Evolutionary conservation across 495 filamentous ascomycete species (phyloP).

Genomic region (Viridothelium virens): DNA sequence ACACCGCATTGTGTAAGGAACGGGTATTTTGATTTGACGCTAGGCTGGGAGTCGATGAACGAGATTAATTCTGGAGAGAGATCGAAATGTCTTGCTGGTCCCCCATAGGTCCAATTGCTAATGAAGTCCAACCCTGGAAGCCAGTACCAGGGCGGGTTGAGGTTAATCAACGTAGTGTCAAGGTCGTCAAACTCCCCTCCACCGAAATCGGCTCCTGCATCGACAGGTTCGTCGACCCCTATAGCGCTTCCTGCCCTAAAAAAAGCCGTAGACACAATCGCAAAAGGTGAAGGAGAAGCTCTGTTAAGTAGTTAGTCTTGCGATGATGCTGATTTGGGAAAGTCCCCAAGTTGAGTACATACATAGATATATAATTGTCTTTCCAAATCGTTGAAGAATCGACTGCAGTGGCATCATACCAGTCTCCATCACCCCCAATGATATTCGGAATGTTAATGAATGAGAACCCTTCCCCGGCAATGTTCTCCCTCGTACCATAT

Average conservation of each 20-base stretch:
- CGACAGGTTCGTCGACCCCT: background rate
- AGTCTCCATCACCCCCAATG: background rate
- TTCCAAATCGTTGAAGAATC: background rate
- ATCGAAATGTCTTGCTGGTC: background rate
- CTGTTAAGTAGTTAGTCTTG: background rate
- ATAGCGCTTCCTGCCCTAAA: no score
- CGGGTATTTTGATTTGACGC: background rate
- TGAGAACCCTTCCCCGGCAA: background rate
- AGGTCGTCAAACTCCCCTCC: background rate
- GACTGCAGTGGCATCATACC: background rate
- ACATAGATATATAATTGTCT: background rate
- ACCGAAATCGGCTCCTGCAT: background rate
- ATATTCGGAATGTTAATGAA: background rate
- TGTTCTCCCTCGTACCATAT: no score
- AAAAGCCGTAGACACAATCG: no score
- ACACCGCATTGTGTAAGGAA: background rate
- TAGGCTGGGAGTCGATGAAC: background rate
- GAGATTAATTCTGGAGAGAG: background rate
- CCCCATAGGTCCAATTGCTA: background rate
- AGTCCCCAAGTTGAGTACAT: background rate
- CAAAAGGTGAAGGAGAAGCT: conserved; percentile 2
- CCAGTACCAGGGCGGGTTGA: conserved; percentile 4
- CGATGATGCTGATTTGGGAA: background rate
- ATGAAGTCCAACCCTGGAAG: background rate
- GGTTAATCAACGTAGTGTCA: background rate